Conservation (phyloP, 352 stramenopile genomes). For the Saprolegnia parasitica region DNA sequence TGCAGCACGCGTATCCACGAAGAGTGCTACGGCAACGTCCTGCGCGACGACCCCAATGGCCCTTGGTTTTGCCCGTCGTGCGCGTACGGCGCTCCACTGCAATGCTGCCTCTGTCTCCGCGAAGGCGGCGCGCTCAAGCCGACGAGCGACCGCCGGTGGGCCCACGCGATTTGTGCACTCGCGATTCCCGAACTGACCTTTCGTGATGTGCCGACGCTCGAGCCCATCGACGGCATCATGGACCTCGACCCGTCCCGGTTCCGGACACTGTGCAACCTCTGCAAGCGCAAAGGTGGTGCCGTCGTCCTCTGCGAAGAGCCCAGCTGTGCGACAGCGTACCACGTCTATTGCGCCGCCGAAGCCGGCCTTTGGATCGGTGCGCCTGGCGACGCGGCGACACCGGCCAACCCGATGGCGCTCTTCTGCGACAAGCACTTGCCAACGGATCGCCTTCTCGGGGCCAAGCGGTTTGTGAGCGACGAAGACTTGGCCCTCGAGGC, state of each 20-base stretch:
- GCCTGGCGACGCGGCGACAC: slow-evolving; percentile 29
- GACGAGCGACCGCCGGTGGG: slow-evolving; percentile 47
- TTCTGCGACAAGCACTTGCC: slow-evolving; percentile 84
- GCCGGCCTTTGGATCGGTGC: slow-evolving; percentile 77
- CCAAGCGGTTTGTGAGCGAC: slow-evolving; percentile 81
- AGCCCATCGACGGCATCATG: slow-evolving; percentile 76
- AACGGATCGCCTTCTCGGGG: slow-evolving; percentile 50
- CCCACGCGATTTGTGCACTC: slow-evolving; percentile 76
- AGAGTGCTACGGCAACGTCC: slow-evolving; percentile 74
- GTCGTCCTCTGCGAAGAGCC: slow-evolving; percentile 78
- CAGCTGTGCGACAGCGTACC: slow-evolving; percentile 71
- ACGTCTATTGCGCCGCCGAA: slow-evolving; percentile 67
- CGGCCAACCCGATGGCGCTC: slow-evolving; percentile 53
- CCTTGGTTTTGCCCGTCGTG: slow-evolving; percentile 77
- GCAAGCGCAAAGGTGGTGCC: slow-evolving; percentile 68
- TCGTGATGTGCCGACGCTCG: slow-evolving; percentile 74
- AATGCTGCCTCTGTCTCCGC: slow-evolving; percentile 76
- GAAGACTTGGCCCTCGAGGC: slow-evolving; percentile 80
- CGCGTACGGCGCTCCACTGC: slow-evolving; percentile 57
- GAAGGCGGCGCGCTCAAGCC: slow-evolving; percentile 74
- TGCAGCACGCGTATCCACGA: slow-evolving; percentile 70
- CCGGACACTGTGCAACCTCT: slow-evolving; percentile 73
- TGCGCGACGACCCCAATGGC: slow-evolving; percentile 47
- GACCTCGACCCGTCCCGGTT: slow-evolving; percentile 82
- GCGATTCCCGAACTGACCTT: slow-evolving; percentile 81